Evolutionary conservation across 179 eudicot genomes (phyloP).

Genomic region (Heliamphora pulchella): DNA sequence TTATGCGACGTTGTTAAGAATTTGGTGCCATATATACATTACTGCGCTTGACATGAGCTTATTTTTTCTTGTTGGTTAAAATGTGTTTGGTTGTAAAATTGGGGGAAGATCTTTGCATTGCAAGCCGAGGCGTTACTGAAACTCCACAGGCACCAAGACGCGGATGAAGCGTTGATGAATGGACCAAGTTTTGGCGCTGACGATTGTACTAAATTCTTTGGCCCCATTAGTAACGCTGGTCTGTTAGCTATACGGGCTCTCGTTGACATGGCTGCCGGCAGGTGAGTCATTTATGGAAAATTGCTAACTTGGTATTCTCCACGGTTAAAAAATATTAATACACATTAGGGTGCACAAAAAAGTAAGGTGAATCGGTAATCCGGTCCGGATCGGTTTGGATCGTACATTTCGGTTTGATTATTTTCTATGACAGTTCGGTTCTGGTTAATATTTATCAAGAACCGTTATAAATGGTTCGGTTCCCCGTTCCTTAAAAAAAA

Average conservation of each 20-base stretch:
- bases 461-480: too few relatives aligned
- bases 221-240: conserved; percentile 49
- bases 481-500: too few relatives aligned
- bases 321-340: too few relatives aligned
- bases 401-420: too few relatives aligned
- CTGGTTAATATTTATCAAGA: too few relatives aligned
- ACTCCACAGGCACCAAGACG: conserved; percentile 59
- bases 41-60: conserved; percentile 4
- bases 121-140: conserved; percentile 84
- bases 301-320: too few relatives aligned
- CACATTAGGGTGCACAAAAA: too few relatives aligned
- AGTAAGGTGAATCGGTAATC: too few relatives aligned
- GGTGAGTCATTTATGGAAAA: conserved; percentile 32
- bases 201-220: conserved; percentile 62
- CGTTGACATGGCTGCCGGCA: conserved; percentile 72
- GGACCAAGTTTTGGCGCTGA: conserved; percentile 56
- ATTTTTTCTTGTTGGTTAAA: neutral
- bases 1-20: neutral
- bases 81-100: neutral
- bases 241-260: conserved; percentile 64
- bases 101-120: conserved; percentile 37
- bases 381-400: too few relatives aligned
- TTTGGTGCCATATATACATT: neutral
- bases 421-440: too few relatives aligned
- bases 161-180: conserved; percentile 38